Conservation (phyloP, 768 basidiomycete species). For the Trametes sanguinea region DNA sequence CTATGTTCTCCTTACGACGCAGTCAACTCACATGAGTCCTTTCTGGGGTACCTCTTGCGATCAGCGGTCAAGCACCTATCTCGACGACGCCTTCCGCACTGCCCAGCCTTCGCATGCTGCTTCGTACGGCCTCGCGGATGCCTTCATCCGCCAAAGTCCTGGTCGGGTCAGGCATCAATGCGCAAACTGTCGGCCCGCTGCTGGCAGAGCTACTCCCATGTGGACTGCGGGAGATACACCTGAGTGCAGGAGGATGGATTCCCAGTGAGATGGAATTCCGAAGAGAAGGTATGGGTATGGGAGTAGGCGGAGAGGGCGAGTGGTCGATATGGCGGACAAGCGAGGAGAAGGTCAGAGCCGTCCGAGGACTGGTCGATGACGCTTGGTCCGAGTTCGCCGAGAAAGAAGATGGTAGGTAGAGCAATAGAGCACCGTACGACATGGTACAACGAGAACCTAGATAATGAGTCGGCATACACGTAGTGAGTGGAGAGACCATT, state of each 20-base stretch:
- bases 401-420: too few species aligned
- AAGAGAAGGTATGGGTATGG: conserved; percentile 70
- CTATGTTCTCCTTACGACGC: too few species aligned
- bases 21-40: not conserved
- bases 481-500: not conserved
- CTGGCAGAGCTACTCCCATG: conserved; percentile 52
- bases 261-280: conserved; percentile 54
- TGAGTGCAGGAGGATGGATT: conserved; percentile 72
- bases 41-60: not conserved
- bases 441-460: too few species aligned
- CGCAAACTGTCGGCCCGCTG: conserved; percentile 50
- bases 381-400: conserved; percentile 22
- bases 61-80: conserved; percentile 54
- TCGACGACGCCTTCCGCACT: conserved; percentile 33
- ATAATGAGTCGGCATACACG: too few species aligned
- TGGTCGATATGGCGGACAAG: conserved; percentile 74
- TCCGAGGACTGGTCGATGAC: conserved; percentile 50
- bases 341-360: conserved; percentile 50
- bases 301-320: conserved; percentile 50
- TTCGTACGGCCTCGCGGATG: conserved; percentile 19
- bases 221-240: conserved; percentile 68
- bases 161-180: conserved; percentile 77
- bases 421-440: too few species aligned
- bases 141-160: conserved; percentile 51
- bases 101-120: conserved; percentile 24